A percentile compares a stretch with the other conserved stretches of the same genome.
Conservation (phyloP, 2,329 filamentous ascomycete genomes). For the Fusarium sp. region DNA sequence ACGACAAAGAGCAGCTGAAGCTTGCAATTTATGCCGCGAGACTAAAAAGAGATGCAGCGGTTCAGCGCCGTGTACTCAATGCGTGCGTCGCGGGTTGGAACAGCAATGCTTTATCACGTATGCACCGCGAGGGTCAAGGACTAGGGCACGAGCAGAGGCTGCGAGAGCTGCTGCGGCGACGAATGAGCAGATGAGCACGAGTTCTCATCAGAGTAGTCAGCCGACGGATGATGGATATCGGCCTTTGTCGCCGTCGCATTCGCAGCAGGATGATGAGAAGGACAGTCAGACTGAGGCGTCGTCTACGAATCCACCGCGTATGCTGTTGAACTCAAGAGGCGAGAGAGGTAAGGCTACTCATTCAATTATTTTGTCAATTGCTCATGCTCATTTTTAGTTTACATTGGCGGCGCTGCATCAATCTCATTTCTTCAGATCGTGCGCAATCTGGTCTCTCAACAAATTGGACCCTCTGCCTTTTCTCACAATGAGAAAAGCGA, state of each 20-base stretch:
- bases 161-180: constrained; percentile 7
- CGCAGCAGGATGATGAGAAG: constrained; percentile 40
- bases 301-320: constrained; percentile 47
- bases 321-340: constrained; percentile 64
- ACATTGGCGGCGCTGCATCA: constrained; percentile 61
- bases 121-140: constrained; percentile 45
- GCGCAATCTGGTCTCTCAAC: constrained; percentile 38
- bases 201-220: neutral
- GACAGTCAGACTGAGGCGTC: constrained; percentile 28
- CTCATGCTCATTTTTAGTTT: constrained; percentile 52
- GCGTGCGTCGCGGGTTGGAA: constrained; percentile 56
- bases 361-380: neutral
- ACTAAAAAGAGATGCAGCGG: constrained; percentile 64
- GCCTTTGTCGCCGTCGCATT: constrained; percentile 47
- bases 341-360: constrained; percentile 56
- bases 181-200: neutral
- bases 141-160: constrained; percentile 32
- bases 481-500: constrained; percentile 45
- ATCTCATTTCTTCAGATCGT: constrained; percentile 64
- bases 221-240: constrained; percentile 30
- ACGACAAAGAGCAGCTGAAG: constrained; percentile 60
- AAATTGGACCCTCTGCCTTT: constrained; percentile 43
- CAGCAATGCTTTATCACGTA: constrained; percentile 51
- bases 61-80: constrained; percentile 60
- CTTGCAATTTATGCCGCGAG: constrained; percentile 59